Conservation (phyloP, 176 grass and related monocot genomes). For the sorghum (Sorghum bicolor) region DNA sequence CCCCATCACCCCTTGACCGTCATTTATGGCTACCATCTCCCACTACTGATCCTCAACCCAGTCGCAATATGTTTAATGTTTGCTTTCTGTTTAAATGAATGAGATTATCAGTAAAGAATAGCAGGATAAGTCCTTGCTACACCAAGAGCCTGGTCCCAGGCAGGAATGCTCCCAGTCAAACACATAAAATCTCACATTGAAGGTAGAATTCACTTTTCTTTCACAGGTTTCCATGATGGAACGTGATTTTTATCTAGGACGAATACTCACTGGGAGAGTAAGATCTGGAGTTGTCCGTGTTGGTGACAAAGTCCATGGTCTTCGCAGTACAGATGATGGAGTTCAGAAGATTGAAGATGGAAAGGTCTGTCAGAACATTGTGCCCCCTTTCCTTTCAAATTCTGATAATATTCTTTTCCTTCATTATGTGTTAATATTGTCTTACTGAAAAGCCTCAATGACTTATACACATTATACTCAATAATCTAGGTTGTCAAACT, state of each 20-base stretch:
- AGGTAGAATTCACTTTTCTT: slow-evolving; percentile 26
- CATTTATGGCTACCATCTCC: not conserved
- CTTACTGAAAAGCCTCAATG: slow-evolving; percentile 17
- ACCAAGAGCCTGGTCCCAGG: not conserved
- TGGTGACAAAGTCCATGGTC: slow-evolving; percentile 88
- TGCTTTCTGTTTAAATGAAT: not conserved
- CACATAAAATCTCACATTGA: not conserved
- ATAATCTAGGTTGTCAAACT: slow-evolving; percentile 81
- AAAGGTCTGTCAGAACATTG: slow-evolving; percentile 57
- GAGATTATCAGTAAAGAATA: not conserved
- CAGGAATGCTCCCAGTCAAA: not conserved
- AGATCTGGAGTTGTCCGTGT: slow-evolving; percentile 67
- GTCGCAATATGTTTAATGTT: not conserved
- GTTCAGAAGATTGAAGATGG: slow-evolving; percentile 89
- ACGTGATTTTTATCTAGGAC: slow-evolving; percentile 95
- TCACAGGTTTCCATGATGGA: slow-evolving; percentile 99
- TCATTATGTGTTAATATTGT: slow-evolving; percentile 23
- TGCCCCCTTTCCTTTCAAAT: not conserved
- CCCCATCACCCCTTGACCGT: not conserved
- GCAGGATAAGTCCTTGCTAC: not conserved
- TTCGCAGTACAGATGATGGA: slow-evolving; percentile 72
- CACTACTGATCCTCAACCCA: not conserved
- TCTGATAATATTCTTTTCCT: not conserved
- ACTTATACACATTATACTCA: slow-evolving; percentile 16
- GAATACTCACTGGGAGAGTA: slow-evolving; percentile 96